Conservation (phyloP, 768 basidiomycete genomes). For the Mycena olivaceomarginata region DNA sequence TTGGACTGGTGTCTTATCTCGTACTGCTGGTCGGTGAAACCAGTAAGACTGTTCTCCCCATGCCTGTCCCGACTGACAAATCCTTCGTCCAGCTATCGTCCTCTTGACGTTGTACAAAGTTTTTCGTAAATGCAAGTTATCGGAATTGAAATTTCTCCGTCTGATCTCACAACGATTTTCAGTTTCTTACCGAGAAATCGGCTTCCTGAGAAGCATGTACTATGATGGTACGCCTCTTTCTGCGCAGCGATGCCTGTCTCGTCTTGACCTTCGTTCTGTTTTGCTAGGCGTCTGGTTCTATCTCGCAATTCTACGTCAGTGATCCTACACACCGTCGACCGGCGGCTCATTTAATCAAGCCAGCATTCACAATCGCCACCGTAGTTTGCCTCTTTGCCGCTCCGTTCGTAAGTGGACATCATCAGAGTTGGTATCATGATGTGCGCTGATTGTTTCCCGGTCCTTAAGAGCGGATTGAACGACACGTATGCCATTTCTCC, state of each 20-base stretch:
- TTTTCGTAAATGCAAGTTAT: slow-evolving; percentile 25
- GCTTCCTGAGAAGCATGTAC: slow-evolving; percentile 17
- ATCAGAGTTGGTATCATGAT: neutral
- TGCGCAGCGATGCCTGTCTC: neutral
- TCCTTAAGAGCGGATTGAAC: neutral
- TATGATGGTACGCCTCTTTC: slow-evolving; percentile 15
- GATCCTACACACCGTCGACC: neutral
- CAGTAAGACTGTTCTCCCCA: neutral
- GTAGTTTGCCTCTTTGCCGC: slow-evolving; percentile 17
- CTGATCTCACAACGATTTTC: neutral
- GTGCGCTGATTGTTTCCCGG: neutral
- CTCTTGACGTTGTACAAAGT: slow-evolving; percentile 34
- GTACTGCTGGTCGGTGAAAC: slow-evolving; percentile 24
- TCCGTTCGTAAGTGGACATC: neutral
- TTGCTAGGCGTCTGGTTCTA: slow-evolving; percentile 36
- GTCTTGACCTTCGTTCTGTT: neutral
- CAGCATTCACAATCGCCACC: neutral
- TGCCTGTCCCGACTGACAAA: neutral
- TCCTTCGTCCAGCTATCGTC: slow-evolving; percentile 17
- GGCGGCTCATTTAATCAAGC: neutral
- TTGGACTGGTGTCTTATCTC: slow-evolving; percentile 31
- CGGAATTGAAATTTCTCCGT: neutral
- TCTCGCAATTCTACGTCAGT: slow-evolving; percentile 35
- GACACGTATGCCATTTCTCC: slow-evolving; percentile 3
- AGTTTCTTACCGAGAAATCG: neutral